These are phyloP conservation scores for Corchorus olitorius DNA, from an alignment of 345 rosid genomes.

Conservation along the genomic window DNA sequence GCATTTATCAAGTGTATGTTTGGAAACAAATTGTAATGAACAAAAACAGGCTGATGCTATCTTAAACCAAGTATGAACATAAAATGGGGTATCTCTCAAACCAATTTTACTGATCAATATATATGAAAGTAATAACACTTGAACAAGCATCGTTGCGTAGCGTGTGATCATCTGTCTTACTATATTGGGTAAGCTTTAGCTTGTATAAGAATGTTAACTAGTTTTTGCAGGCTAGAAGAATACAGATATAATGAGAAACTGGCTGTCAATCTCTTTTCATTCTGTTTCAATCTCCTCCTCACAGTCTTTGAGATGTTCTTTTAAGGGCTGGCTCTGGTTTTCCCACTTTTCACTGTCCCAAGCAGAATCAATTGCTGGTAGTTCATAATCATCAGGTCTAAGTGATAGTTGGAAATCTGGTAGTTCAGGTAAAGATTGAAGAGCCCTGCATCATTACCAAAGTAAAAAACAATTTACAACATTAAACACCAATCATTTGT, in stretches of 20 bases:
- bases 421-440: slow-evolving; percentile 77
- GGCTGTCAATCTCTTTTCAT: slow-evolving; percentile 10
- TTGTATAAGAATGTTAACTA: slow-evolving; percentile 14
- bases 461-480: neutral
- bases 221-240: neutral
- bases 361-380: slow-evolving; percentile 63
- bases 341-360: slow-evolving; percentile 60
- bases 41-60: neutral
- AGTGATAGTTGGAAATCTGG: slow-evolving; percentile 88
- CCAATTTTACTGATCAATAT: neutral
- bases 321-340: slow-evolving; percentile 52
- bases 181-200: neutral
- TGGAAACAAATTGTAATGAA: neutral
- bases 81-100: neutral
- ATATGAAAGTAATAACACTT: neutral
- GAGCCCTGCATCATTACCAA: slow-evolving; percentile 49
- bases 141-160: neutral
- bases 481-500: neutral
- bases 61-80: neutral
- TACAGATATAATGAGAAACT: neutral
- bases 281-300: slow-evolving; percentile 49
- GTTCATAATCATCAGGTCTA: slow-evolving; percentile 67
- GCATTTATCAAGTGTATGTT: neutral
- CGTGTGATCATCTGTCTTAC: neutral
- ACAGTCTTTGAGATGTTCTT: slow-evolving; percentile 60